phyloP scores from a whole-genome alignment of 192 early-diverging fungal species.

The Diversispora epigaea region DNA sequence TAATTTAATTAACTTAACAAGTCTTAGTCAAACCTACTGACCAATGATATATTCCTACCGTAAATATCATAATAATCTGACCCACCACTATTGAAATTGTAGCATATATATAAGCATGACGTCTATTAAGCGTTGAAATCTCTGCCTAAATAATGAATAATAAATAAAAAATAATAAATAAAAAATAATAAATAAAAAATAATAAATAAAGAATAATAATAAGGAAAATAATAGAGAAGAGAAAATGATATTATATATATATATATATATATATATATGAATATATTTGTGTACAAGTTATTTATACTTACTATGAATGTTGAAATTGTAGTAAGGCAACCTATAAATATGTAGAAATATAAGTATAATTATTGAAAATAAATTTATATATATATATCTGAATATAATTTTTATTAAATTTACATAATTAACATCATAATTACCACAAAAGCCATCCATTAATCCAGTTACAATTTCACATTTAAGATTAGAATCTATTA shows the following conservation, averaged over 20 bases:
- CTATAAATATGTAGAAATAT: not conserved
- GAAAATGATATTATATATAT: not conserved
- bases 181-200: not conserved
- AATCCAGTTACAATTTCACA: constrained; percentile 37
- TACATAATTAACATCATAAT: constrained; percentile 4
- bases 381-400: too few species aligned
- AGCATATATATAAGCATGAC: constrained; percentile 21
- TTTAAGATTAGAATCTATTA: not conserved
- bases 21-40: not conserved
- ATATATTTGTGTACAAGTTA: too few species aligned
- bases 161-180: not conserved
- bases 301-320: constrained; percentile 25
- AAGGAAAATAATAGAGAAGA: not conserved
- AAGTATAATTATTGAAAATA: not conserved
- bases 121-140: not conserved
- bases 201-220: not conserved
- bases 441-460: constrained; percentile 60
- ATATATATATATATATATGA: not conserved
- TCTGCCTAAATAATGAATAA: not conserved
- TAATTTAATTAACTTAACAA: too few species aligned
- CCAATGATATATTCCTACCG: constrained; percentile 25
- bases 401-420: not conserved
- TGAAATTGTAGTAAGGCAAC: constrained; percentile 32
- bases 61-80: constrained; percentile 19
- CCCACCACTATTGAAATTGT: constrained; percentile 10